Evolutionary conservation across 2,329 filamentous ascomycete species (phyloP), one percentile per base, ranked within the genome.

Genomic region (Monilinia fructigena): DNA sequence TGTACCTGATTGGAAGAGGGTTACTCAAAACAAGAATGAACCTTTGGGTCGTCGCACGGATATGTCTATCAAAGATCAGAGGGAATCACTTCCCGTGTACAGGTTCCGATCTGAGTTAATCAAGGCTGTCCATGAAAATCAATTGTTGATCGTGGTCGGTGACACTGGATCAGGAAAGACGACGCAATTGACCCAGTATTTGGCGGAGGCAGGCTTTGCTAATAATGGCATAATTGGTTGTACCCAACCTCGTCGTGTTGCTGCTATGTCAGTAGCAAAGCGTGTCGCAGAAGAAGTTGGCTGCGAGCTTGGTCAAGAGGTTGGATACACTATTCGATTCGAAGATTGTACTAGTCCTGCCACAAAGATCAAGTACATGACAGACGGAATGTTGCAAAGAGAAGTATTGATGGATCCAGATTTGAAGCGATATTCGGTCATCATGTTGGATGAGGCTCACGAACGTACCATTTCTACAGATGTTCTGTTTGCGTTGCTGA

Each of bases 331-430:
- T 10, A 97, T 99, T 75, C 92, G 95, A 76, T 99, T 99, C 76
- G 95, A 99, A 75, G 95, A 99, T 79, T 91, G 89, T 76, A 97
- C 94, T 0, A 91, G 89, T 70, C 87, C 92, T 2, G 85, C 89
- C 23, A 99, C 95, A 1, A 92, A 89, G 75, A 97, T 99, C 81
- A 99, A 99, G 81, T 99, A 99, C 80, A 97, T 99, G 94, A 99
- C 95, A 20, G 95, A 99, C 74, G 95, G 95, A 78, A 98, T 98
- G 91, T 85, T 99, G 76, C 89, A 97, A 79, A 86, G 95, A 81
- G 95, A 99, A 80, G 93, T 97, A 76, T 83, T 99, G 62, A 85
- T 97, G 72, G 95, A 99, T 76, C 91, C 93, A 0, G 90, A 97
- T 73, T 80, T 99, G 71, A 90, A 85, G 75, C 87, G 91, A 71